Evolutionary conservation across 2,329 filamentous ascomycete genomes (phyloP), one percentile per base, ranked within the genome.

Genomic region (Fusarium sp.): DNA sequence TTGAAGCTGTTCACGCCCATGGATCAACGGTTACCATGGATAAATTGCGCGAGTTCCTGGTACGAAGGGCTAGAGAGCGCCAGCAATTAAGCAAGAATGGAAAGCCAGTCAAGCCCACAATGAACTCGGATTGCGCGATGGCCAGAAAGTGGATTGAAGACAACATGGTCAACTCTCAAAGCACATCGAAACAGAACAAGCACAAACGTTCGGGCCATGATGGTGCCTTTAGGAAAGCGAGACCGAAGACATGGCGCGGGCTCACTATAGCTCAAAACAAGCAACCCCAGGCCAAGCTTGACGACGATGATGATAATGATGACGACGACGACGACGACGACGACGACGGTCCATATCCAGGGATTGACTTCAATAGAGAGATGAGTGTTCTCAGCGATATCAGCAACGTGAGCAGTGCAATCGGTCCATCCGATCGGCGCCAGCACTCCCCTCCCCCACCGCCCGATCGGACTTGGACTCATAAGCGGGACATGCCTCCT

Each of bases 21-120:
- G 22, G 13, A 7, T 62, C 63, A 10, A 18, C 9, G 3, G 20
- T 62, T 3, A 22, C 48, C 22, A 47, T 69, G 31, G 26, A 58
- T 14, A 36, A 62, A n/a, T 28, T 69, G 6, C 63, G 47, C 2
- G 55, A 44, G 12, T 68, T 62, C 31, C 26, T 68, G 11, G 63
- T 55, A 26, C 7, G 6, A 4, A 22, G 9, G 24, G 38, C 31
- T 18, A 35, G 24, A 3, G 26, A 28, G 18, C 17, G 24, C 20
- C 31, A 17, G 22, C 11, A 20, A 15, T 18, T n/a, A 13, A 18
- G 45, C 35, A 51, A 54, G 38, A n/a, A n/a, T 33, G 57, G 44
- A 13, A 49, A 39, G 35, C 20, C 56, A 17, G 20, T 20, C 18
- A 36, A 18, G 9, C 42, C 18, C n/a, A 48, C 24, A n/a, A 39